Evolutionary conservation across 1,284 basidiomycete genomes (phyloP), one percentile per base, ranked within the genome.

Genomic region (Leccinum idahoense): DNA sequence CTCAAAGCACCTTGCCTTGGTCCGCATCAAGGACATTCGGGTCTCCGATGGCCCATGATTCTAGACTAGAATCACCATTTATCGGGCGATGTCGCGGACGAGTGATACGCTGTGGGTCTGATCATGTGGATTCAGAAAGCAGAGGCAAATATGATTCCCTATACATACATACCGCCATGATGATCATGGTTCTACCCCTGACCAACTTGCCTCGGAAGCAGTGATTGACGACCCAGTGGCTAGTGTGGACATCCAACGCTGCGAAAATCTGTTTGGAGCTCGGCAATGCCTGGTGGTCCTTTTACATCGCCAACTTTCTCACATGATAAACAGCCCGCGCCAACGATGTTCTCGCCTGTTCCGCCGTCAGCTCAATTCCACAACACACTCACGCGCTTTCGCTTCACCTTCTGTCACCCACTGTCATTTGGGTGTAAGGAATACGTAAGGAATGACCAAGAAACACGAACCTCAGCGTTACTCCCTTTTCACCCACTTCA

Each of bases 151-250:
- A 37, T 1, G 5, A 39, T 14, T 57, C 7, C 23, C 7, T 32
- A n/a, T n/a, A n/a, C n/a, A 2, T 51, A 62, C 85, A 65, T 71
- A 87, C 86, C 63, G 91, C 88, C 5, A 93, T 78, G 23, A 93
- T 74, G 46, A n/a, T n/a, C n/a, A 93, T 77, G 1, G 91, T 93
- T 57, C 90, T 81, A 4, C 83, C 86, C 53, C 80, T 77, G 46
- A 93, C 76, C 7, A 93, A 77, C 64, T 89, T 85, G 4, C 90
- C 88, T 54, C 77, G 75, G 74, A 94, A 84, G 67, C 90, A 88
- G 60, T 91, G 84, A 18, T 92, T 85, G 11, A 92, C 84, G 63
- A 93, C 87, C 84, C 85, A 92, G 66, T 85, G 84, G 0, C 89
- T 81, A 0, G 90, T 93, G 65, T 78, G 77, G n/a, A 75, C 74